Evolutionary conservation across 2,329 filamentous ascomycete species (phyloP).

Genomic region (Alternaria dauci): DNA sequence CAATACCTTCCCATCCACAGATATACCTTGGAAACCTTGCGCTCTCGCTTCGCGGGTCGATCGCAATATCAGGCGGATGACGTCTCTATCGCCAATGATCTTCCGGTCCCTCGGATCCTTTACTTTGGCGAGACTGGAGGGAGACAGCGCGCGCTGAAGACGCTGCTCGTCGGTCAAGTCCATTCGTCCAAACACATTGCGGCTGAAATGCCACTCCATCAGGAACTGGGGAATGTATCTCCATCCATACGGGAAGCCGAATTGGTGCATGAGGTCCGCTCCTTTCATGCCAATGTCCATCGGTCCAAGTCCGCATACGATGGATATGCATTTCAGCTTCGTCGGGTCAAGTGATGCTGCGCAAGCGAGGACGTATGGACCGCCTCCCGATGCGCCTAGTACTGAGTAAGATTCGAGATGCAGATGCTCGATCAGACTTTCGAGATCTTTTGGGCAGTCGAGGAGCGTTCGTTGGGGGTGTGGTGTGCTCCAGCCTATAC

Average conservation of each 20-base stretch:
- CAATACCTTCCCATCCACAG: conserved; percentile 43
- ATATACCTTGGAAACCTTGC: conserved; percentile 43
- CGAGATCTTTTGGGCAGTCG: conserved; percentile 36
- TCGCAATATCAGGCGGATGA: conserved; percentile 30
- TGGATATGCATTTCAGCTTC: conserved; percentile 33
- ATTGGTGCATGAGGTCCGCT: conserved; percentile 28
- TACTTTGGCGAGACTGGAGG: neutral
- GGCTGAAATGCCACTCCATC: conserved; percentile 37
- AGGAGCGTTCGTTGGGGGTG: conserved; percentile 30
- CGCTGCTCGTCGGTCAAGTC: conserved; percentile 48
- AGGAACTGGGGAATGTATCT: conserved; percentile 31
- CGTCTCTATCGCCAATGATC: conserved; percentile 32
- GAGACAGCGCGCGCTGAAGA: conserved; percentile 1
- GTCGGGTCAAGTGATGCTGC: conserved; percentile 28
- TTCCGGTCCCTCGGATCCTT: conserved; percentile 34
- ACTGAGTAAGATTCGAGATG: conserved; percentile 32
- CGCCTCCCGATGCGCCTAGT: conserved; percentile 46
- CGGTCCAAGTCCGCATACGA: conserved; percentile 46
- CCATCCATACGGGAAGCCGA: conserved; percentile 45
- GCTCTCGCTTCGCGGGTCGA: conserved; percentile 34
- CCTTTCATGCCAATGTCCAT: conserved; percentile 49
- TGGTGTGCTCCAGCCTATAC: conserved; percentile 39
- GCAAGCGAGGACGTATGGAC: conserved; percentile 44
- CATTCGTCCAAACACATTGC: conserved; percentile 31
- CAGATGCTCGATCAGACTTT: conserved; percentile 31